Evolutionary conservation across 257 asterid species (phyloP).

Genomic region (Datura wrightii): DNA sequence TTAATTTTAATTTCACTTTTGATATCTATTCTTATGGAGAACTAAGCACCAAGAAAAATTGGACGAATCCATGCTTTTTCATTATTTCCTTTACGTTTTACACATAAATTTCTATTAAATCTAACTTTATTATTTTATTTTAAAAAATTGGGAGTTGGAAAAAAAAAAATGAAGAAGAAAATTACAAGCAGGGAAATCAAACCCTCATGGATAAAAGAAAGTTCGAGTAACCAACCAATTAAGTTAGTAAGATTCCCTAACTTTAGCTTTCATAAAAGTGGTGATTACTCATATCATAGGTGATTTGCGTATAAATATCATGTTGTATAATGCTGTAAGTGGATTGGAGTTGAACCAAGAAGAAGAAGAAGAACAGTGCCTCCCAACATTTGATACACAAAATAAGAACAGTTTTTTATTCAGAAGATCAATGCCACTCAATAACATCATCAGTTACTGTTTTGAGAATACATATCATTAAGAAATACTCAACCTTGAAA

Average conservation of each 20-base stretch:
- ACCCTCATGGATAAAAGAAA: too few species aligned
- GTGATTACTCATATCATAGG: background rate
- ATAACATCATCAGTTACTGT: background rate
- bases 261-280: background rate
- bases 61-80: background rate
- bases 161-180: too few species aligned
- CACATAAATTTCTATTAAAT: background rate
- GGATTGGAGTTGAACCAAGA: background rate
- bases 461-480: background rate
- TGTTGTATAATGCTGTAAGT: background rate
- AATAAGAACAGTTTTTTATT: constrained; percentile 3
- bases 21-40: background rate
- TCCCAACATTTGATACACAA: background rate
- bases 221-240: too few species aligned
- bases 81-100: background rate
- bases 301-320: background rate
- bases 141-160: too few species aligned
- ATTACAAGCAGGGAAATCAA: too few species aligned
- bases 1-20: background rate
- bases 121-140: background rate
- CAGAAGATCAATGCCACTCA: background rate
- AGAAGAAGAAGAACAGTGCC: background rate
- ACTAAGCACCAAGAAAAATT: background rate
- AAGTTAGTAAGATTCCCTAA: too few species aligned
- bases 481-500: background rate